phyloP scores from a whole-genome alignment of 1,139 yeast genomes.

The Pichia sp. region DNA sequence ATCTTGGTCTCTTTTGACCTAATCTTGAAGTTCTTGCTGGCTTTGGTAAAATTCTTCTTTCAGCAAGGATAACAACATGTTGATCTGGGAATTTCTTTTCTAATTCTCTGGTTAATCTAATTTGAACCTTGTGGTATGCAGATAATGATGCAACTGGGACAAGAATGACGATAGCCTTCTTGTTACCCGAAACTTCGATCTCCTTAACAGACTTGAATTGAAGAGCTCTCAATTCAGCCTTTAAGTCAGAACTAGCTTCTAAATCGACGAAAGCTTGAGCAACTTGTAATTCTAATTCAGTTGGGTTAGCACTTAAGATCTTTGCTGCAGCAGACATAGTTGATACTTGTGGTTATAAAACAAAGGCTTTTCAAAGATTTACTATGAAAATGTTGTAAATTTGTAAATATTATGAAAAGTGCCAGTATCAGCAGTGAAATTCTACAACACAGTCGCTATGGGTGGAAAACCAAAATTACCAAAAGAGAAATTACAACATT shows the following conservation, averaged over 20 bases:
- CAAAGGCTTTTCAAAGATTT: background rate
- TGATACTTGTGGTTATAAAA: constrained; percentile 4
- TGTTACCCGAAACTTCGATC: constrained; percentile 97
- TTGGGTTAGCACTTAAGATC: constrained; percentile 86
- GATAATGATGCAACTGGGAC: constrained; percentile 95
- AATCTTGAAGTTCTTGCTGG: constrained; percentile 87
- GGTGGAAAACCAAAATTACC: background rate
- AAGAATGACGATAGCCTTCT: constrained; percentile 96
- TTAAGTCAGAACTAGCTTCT: constrained; percentile 92
- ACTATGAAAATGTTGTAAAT: background rate
- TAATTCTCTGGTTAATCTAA: constrained; percentile 96
- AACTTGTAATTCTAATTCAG: constrained; percentile 98
- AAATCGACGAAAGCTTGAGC: constrained; percentile 98
- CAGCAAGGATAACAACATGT: constrained; percentile 98
- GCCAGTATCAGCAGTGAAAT: background rate
- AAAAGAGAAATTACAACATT: background rate
- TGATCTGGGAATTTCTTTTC: constrained; percentile 99
- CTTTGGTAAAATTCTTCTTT: constrained; percentile 99
- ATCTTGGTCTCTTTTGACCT: constrained; percentile 99
- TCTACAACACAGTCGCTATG: background rate
- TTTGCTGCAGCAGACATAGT: constrained; percentile 94
- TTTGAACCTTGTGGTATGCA: constrained; percentile 96
- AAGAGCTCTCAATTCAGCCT: constrained; percentile 97
- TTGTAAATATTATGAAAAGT: background rate
- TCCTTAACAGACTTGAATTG: constrained; percentile 99